A percentile compares a stretch with the other conserved stretches of the same genome.
Evolutionary conservation across 2,329 filamentous ascomycete species (phyloP).

Genomic region (Pseudogymnoascus sp.): DNA sequence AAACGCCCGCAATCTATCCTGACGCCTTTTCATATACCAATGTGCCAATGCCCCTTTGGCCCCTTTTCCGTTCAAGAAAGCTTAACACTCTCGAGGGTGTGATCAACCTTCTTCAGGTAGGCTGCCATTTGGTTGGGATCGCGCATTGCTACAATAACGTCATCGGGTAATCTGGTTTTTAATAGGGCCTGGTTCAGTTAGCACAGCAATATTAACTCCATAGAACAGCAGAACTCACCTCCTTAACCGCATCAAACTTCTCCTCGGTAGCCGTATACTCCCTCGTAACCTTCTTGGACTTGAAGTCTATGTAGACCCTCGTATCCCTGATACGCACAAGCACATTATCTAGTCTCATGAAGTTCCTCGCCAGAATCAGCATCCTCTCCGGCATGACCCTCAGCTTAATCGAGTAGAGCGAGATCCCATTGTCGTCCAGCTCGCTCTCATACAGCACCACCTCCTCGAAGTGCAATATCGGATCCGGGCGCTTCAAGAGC

Average conservation of each 20-base stretch:
- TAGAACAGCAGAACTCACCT: constrained; percentile 39
- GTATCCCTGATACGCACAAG: constrained; percentile 83
- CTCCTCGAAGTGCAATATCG: constrained; percentile 94
- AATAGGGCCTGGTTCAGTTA: constrained; percentile 35
- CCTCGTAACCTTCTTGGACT: constrained; percentile 65
- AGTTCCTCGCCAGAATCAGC: constrained; percentile 76
- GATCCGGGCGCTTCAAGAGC: constrained; percentile 78
- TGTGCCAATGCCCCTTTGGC: not conserved
- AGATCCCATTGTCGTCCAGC: constrained; percentile 93
- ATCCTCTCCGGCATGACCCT: constrained; percentile 86
- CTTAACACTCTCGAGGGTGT: constrained; percentile 45
- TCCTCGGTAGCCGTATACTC: constrained; percentile 90
- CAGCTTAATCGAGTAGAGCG: constrained; percentile 81
- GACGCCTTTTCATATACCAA: not conserved
- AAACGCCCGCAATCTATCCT: constrained; percentile 1
- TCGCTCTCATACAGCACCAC: constrained; percentile 96
- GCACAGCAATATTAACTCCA: not conserved
- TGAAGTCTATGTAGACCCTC: constrained; percentile 84
- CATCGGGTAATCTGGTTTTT: constrained; percentile 50
- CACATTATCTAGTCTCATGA: constrained; percentile 88
- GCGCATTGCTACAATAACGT: constrained; percentile 66
- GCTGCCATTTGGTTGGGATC: constrained; percentile 70
- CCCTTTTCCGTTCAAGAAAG: not conserved
- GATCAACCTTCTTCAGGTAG: constrained; percentile 62
- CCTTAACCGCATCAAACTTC: constrained; percentile 65